A percentile compares a stretch with the other conserved stretches of the same genome.
phyloP scores from a whole-genome alignment of 2,329 filamentous ascomycete species.

The Talaromyces pinophilus region DNA sequence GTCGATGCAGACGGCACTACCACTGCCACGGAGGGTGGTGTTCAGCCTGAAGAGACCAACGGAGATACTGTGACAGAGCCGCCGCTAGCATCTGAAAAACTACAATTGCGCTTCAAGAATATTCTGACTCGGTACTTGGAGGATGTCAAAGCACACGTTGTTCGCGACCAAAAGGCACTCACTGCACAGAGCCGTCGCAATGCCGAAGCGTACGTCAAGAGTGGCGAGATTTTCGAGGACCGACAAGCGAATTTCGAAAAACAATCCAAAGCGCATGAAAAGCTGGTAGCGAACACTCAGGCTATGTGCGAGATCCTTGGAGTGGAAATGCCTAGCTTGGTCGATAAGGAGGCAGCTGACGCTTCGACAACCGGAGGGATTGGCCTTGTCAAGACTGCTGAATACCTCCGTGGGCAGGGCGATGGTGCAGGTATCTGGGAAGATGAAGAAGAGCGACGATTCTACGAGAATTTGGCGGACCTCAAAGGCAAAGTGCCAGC shows the following conservation, averaged over 20 bases:
- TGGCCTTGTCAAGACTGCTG: constrained; percentile 88
- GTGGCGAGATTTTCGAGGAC: constrained; percentile 96
- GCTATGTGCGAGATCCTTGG: constrained; percentile 84
- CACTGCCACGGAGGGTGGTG: constrained; percentile 42
- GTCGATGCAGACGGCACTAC: constrained; percentile 78
- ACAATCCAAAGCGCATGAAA: constrained; percentile 87
- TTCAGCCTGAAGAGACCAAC: constrained; percentile 39
- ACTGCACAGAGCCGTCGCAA: constrained; percentile 86
- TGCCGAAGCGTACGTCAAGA: constrained; percentile 97
- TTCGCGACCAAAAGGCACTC: constrained; percentile 90
- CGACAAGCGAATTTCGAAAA: constrained; percentile 95
- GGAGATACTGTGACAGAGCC: constrained; percentile 53
- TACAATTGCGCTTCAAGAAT: constrained; percentile 82
- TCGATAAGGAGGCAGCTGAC: constrained; percentile 73
- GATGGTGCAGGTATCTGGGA: constrained; percentile 97
- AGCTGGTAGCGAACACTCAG: constrained; percentile 85
- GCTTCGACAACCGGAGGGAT: constrained; percentile 72
- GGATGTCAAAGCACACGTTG: constrained; percentile 83
- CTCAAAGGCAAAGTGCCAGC: constrained; percentile 93
- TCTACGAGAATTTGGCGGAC: constrained; percentile 96
- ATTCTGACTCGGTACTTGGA: constrained; percentile 87
- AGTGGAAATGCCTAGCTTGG: constrained; percentile 89
- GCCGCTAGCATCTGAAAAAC: constrained; percentile 72
- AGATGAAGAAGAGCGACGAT: constrained; percentile 94
- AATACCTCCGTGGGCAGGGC: constrained; percentile 85